These are phyloP conservation scores for Vanderwaltozyma yarrowii DNA, from an alignment of 805 yeast species.

Conservation along the genomic window DNA sequence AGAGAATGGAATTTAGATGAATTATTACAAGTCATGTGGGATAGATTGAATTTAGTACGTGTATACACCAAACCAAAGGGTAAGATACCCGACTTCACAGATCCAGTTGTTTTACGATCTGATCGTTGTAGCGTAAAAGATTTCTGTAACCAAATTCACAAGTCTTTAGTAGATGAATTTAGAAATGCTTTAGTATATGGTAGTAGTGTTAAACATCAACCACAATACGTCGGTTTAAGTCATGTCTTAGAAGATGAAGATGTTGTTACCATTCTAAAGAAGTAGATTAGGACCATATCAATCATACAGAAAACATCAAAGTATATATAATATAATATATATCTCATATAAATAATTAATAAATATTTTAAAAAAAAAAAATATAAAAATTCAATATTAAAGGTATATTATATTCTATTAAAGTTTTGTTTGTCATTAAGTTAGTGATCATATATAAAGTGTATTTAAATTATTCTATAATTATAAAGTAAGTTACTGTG, in stretches of 20 bases:
- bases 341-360: no score
- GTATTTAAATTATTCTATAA: no score
- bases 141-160: conserved; percentile 94
- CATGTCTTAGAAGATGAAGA: conserved; percentile 91
- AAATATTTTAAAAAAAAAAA: no score
- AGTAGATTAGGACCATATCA: conserved; percentile 28
- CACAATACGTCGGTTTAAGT: conserved; percentile 84
- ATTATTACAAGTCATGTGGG: conserved; percentile 93
- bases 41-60: conserved; percentile 76
- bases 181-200: conserved; percentile 91
- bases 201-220: conserved; percentile 92
- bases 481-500: no score
- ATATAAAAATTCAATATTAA: no score
- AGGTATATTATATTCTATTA: no score
- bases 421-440: no score
- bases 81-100: conserved; percentile 80
- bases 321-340: no score
- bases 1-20: conserved; percentile 97
- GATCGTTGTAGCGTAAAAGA: conserved; percentile 84
- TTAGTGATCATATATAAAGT: no score
- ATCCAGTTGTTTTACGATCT: conserved; percentile 85
- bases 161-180: conserved; percentile 86
- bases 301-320: not conserved
- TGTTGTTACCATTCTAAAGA: conserved; percentile 88
- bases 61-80: conserved; percentile 98